phyloP scores from a whole-genome alignment of 2,329 filamentous ascomycete species.

The Talaromyces sp. region DNA sequence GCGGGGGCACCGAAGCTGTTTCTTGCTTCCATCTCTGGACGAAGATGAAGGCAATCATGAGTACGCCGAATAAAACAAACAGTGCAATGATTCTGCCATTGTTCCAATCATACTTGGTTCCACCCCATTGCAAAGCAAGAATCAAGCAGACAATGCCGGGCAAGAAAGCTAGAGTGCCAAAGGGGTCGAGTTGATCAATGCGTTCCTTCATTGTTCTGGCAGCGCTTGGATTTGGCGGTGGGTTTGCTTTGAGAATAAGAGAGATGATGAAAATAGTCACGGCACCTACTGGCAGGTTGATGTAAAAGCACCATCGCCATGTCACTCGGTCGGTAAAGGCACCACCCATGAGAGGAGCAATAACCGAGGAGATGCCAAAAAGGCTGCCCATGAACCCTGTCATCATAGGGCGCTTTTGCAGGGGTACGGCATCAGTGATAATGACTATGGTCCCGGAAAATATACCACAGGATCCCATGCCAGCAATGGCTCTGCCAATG shows the following conservation, averaged over 20 bases:
- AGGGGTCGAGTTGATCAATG: slow-evolving; percentile 33
- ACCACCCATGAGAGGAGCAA: slow-evolving; percentile 14
- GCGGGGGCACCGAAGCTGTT: slow-evolving; percentile 41
- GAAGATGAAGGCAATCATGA: slow-evolving; percentile 37
- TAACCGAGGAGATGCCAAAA: slow-evolving; percentile 15
- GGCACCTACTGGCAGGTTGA: slow-evolving; percentile 34
- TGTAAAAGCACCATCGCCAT: slow-evolving; percentile 43
- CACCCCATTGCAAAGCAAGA: slow-evolving; percentile 46
- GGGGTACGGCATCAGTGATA: slow-evolving; percentile 19
- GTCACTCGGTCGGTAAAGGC: slow-evolving; percentile 25
- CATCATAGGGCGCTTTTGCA: slow-evolving; percentile 19
- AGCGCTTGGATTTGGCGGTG: slow-evolving; percentile 23
- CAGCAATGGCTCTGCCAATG: slow-evolving; percentile 29
- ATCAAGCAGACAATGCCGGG: slow-evolving; percentile 43
- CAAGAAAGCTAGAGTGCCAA: slow-evolving; percentile 43
- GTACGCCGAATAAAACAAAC: slow-evolving; percentile 47
- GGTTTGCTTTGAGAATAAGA: slow-evolving; percentile 23
- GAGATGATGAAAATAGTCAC: slow-evolving; percentile 28
- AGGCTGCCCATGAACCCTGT: slow-evolving; percentile 22
- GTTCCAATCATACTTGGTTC: slow-evolving; percentile 41
- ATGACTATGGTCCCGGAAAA: slow-evolving; percentile 21
- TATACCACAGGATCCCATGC: slow-evolving; percentile 23
- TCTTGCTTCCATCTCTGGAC: slow-evolving; percentile 36
- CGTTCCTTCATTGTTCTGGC: slow-evolving; percentile 17
- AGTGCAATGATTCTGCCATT: slow-evolving; percentile 43